Base-by-base conservation (phyloP, 2,329 filamentous ascomycete species). In the Torrubiella hemipterigena region DNA sequence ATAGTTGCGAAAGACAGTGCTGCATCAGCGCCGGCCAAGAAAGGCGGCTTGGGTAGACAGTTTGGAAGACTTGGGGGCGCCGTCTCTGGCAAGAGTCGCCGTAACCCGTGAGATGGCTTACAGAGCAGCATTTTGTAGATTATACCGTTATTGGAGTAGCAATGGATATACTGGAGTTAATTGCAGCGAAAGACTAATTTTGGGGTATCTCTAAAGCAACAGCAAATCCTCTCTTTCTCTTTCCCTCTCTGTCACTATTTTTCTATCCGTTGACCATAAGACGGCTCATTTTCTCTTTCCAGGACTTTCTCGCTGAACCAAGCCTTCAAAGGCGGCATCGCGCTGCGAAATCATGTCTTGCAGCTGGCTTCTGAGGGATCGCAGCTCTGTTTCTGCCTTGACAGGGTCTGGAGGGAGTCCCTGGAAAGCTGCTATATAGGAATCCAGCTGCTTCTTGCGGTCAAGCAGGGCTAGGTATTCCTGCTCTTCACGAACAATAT, bases 31-130 rank as follows among this genome's bases (percentile, higher is more conserved):
- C 58, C 64, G 20, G n/a, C n/a, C n/a, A 82, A 81, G 54, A 67
- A 69, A 45, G 68, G 70, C 7, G 72, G 75, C 27, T 54, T 85
- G 24, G 73, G 77, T 5, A 77, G 69, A 43, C 71, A 82, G 47
- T 73, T 85, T 50, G 77, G 79, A 5, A 64, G 80, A 34, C 55
- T 85, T 5, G 77, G 77, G 27, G 79, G 77, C n/a, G 79, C 80
- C 20, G 77, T 81, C 12, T 63, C 76, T 26, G 73, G 76, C 26
- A 73, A 73, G 46, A 65, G 57, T 29, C 76, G 76, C 51, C 64
- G 71, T 43, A 63, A 58, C 41, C 22, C 21, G 7, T 36, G 15
- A 18, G 11, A 12, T 29, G 27, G 7, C 5, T 29, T 7, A 25
- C 23, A 3, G n/a, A 14, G 17, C 13, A 15, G 17, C 21, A 30